Conservation (phyloP, 306 rosid species). For the Hippophae tibetana region DNA sequence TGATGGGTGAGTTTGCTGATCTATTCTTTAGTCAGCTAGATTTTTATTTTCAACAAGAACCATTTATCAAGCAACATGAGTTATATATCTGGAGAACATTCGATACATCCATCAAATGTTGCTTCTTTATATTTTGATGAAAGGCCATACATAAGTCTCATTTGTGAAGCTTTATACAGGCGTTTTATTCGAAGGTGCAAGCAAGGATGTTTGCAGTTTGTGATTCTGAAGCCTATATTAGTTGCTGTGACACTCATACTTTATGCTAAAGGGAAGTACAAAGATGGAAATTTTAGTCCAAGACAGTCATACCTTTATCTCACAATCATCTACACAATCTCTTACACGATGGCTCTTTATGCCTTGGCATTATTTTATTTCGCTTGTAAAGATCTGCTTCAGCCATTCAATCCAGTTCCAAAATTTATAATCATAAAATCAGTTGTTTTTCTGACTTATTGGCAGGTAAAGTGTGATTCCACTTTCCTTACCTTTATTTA, state of each 20-base stretch:
- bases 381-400: constrained; percentile 96
- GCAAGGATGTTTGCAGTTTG: constrained; percentile 97
- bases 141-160: constrained; percentile 13
- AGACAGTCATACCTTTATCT: constrained; percentile 83
- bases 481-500: background rate
- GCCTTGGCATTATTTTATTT: constrained; percentile 77
- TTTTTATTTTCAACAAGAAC: background rate
- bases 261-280: constrained; percentile 77
- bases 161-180: constrained; percentile 36
- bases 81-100: too few species aligned
- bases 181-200: constrained; percentile 97
- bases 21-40: background rate
- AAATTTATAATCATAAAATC: constrained; percentile 89
- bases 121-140: constrained; percentile 1
- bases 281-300: constrained; percentile 87
- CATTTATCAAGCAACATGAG: too few species aligned
- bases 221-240: constrained; percentile 87
- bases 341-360: constrained; percentile 89
- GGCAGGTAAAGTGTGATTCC: constrained; percentile 57
- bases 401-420: constrained; percentile 96
- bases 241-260: constrained; percentile 77
- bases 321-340: constrained; percentile 78
- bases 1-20: constrained; percentile 68
- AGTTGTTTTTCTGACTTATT: constrained; percentile 94
- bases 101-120: too few species aligned